Evolutionary conservation across 768 basidiomycete species (phyloP), one percentile per base, ranked within the genome.

Genomic region (Tricholoma furcatifolium): DNA sequence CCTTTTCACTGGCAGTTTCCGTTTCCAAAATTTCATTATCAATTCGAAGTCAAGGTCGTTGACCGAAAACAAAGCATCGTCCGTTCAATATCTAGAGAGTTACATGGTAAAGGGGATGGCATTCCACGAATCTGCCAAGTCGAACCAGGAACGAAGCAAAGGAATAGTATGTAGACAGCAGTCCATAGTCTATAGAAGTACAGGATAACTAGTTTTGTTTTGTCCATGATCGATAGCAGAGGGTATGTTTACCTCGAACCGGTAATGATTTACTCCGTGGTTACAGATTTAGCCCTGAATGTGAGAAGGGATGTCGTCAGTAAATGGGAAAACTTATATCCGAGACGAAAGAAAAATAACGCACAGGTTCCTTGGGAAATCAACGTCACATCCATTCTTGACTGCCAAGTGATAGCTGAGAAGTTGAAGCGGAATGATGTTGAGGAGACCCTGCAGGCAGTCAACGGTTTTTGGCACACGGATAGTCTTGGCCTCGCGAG

Each of bases 381-480:
- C 96, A 60, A 98, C 96, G 67, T 98, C 96, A 59, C 91, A 94
- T 30, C 95, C 97, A 67, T 93, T 93, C 77, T 82, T 88, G 62
- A 98, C 86, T 3, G 96, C 96, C 56, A 99, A 74, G 74, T 98
- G 95, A 72, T 99, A 99, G 58, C 91, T 93, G 54, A 98, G 79
- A 56, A 99, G 78, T 68, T 98, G 97, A 56, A 99, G 79, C 36
- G 97, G 97, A 52, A 98, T 88, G 71, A 99, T 89, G 76, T 98
- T 99, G 71, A 99, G 73, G 61, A 99, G 68, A 18, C 97, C 97
- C 73, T 99, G 97, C 47, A 98, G 73, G 62, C 86, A 93, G 71
- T 98, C 97, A 55, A 96, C 85, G 2, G 96, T 97, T 74, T 83
- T 83, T 49, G 96, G 97, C 7, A 98, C 92, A 15, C 96, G 90